These are phyloP conservation scores for Dryas drummondii DNA, from an alignment of 306 rosid genomes.

Conservation along the genomic window DNA sequence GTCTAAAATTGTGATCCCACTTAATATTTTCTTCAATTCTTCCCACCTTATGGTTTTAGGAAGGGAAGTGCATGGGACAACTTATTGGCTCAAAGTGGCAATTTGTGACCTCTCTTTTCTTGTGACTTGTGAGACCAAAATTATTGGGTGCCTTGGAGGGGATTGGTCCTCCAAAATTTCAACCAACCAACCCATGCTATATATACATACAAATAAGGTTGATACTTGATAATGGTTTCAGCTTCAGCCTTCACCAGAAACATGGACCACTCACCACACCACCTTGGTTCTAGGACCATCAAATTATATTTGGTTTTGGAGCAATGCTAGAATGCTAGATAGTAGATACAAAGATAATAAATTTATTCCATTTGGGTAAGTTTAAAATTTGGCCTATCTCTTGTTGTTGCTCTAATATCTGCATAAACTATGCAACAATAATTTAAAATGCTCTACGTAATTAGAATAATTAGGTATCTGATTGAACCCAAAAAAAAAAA, in stretches of 20 bases:
- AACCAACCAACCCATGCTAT: not conserved
- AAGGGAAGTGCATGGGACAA: not conserved
- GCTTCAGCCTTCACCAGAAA: conserved; percentile 11
- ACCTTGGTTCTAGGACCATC: not conserved
- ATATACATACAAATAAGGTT: not conserved
- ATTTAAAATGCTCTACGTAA: not conserved
- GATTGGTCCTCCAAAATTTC: not conserved
- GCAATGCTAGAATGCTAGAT: not conserved
- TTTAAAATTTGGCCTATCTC: conserved; percentile 2
- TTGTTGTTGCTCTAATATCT: conserved; percentile 5
- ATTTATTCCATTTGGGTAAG: not conserved
- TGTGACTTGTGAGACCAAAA: not conserved
- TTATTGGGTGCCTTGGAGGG: not conserved
- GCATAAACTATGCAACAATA: not conserved
- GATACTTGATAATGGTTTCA: not conserved
- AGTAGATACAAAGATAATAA: too few species aligned
- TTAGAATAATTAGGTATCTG: not conserved
- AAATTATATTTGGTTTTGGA: not conserved
- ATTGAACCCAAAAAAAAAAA: not conserved
- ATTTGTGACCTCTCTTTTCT: not conserved
- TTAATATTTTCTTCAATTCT: not conserved
- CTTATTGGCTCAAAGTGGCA: too few species aligned
- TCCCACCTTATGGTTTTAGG: not conserved
- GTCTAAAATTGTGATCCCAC: too few species aligned
- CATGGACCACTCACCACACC: not conserved